Percentiles rank a stretch among this genome's conserved stretches.
phyloP scores from a whole-genome alignment of 495 filamentous ascomycete genomes.

The Barbatosphaeria neglecta region DNA sequence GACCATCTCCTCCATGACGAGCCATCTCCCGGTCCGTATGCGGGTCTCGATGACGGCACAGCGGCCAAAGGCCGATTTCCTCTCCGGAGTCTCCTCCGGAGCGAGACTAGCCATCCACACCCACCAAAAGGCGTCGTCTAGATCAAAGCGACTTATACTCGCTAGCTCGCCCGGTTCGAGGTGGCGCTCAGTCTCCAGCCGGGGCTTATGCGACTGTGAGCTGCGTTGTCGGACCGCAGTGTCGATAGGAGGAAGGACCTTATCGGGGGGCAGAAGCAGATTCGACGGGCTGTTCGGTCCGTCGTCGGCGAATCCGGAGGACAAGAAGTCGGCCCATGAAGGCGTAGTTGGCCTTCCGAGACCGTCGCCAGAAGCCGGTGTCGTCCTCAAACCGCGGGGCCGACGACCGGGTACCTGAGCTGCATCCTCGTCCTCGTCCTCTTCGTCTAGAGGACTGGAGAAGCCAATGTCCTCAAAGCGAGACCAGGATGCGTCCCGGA shows the following conservation, averaged over 20 bases:
- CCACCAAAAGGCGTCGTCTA: conserved; percentile 99
- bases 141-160: conserved; percentile 71
- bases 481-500: conserved; percentile 86
- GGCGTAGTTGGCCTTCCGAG: conserved; percentile 83
- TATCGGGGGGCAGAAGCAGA: conserved; percentile 77
- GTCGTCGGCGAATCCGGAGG: conserved; percentile 79
- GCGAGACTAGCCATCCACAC: conserved; percentile 98
- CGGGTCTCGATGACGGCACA: conserved; percentile 85
- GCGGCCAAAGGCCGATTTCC: conserved; percentile 88
- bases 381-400: conserved; percentile 41
- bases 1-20: conserved; percentile 92
- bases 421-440: conserved; percentile 51
- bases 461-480: conserved; percentile 95
- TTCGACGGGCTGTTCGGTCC: conserved; percentile 38
- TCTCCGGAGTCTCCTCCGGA: conserved; percentile 67
- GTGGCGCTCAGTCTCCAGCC: conserved; percentile 47
- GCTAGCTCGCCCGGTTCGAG: conserved; percentile 90
- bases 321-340: conserved; percentile 95
- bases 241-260: conserved; percentile 78
- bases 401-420: conserved; percentile 17
- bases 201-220: conserved; percentile 74
- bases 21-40: conserved; percentile 73
- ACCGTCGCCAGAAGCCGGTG: conserved; percentile 52
- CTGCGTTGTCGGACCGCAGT: conserved; percentile 59
- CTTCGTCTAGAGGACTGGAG: conserved; percentile 59